Conservation (phyloP, 1,284 basidiomycete species). For the Trametes sp. region DNA sequence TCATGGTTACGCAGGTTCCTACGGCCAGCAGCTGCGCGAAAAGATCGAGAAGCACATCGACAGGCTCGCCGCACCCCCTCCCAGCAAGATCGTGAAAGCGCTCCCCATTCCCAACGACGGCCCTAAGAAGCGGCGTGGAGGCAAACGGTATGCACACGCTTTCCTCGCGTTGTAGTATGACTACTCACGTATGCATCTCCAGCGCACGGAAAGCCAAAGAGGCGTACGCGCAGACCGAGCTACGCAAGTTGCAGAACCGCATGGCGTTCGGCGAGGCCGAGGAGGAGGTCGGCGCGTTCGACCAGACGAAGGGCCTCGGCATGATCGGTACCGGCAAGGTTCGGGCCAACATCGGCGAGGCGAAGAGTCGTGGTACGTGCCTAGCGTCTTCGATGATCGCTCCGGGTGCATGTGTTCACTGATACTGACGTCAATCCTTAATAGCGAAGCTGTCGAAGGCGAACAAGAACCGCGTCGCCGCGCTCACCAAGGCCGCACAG, state of each 20-base stretch:
- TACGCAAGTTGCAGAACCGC: constrained; percentile 96
- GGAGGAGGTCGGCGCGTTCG: constrained; percentile 95
- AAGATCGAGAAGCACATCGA: constrained; percentile 94
- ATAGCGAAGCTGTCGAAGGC: constrained; percentile 96
- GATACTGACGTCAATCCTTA: constrained; percentile 17
- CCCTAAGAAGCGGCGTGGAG: constrained; percentile 94
- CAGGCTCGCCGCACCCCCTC: constrained; percentile 92
- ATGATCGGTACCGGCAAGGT: constrained; percentile 97
- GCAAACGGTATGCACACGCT: constrained; percentile 80
- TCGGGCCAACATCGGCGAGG: constrained; percentile 85
- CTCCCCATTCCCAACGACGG: constrained; percentile 97
- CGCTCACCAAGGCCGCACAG: constrained; percentile 78
- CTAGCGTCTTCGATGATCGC: neutral
- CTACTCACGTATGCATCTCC: neutral
- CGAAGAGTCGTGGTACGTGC: constrained; percentile 83
- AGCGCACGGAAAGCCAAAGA: constrained; percentile 98
- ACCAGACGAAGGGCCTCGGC: constrained; percentile 95
- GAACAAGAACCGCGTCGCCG: constrained; percentile 90
- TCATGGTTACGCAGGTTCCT: constrained; percentile 60
- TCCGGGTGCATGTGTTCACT: neutral
- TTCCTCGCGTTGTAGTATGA: neutral
- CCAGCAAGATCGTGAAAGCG: constrained; percentile 93
- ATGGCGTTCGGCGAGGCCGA: constrained; percentile 97
- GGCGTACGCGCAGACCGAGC: constrained; percentile 95
- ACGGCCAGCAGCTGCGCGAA: constrained; percentile 81